These are phyloP conservation scores for Penicillium daleae DNA, from an alignment of 495 filamentous ascomycete genomes.

Conservation along the genomic window DNA sequence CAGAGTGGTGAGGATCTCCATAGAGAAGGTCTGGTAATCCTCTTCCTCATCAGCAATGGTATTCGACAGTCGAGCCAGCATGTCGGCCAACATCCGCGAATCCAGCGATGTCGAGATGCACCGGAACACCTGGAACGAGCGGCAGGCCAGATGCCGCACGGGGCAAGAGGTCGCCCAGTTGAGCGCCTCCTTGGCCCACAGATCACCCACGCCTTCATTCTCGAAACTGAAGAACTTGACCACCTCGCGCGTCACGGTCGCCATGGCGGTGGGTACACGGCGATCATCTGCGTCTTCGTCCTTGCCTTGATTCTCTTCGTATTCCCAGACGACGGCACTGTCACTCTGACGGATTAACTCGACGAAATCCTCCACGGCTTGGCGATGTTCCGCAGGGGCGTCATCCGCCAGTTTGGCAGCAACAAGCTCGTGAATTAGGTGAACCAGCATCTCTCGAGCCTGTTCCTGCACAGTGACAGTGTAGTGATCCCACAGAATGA, in stretches of 20 bases:
- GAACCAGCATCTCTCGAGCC: conserved; percentile 95
- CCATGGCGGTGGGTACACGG: conserved; percentile 87
- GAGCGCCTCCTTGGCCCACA: conserved; percentile 87
- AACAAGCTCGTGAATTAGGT: conserved; percentile 95
- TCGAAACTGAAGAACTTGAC: conserved; percentile 82
- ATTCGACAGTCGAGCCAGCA: conserved; percentile 91
- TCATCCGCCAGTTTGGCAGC: conserved; percentile 86
- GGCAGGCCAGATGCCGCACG: conserved; percentile 92
- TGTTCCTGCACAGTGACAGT: conserved; percentile 95
- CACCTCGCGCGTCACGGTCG: conserved; percentile 75
- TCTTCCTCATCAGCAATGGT: conserved; percentile 91
- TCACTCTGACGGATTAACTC: conserved; percentile 90
- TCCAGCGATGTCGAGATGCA: conserved; percentile 90
- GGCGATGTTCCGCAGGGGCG: conserved; percentile 64
- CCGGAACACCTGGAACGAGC: conserved; percentile 96
- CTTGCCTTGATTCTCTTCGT: conserved; percentile 87
- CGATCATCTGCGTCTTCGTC: conserved; percentile 66
- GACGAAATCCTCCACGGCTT: conserved; percentile 82
- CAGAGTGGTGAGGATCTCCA: conserved; percentile 94
- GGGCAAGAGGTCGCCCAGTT: conserved; percentile 97
- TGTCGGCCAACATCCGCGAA: conserved; percentile 91
- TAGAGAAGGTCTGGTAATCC: conserved; percentile 93
- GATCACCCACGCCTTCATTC: conserved; percentile 84
- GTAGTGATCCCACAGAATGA: conserved; percentile 96
- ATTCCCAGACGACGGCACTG: conserved; percentile 83